Base-by-base conservation (phyloP, 2,329 filamentous ascomycete species). In the Aspergillus pseudoterreus region DNA sequence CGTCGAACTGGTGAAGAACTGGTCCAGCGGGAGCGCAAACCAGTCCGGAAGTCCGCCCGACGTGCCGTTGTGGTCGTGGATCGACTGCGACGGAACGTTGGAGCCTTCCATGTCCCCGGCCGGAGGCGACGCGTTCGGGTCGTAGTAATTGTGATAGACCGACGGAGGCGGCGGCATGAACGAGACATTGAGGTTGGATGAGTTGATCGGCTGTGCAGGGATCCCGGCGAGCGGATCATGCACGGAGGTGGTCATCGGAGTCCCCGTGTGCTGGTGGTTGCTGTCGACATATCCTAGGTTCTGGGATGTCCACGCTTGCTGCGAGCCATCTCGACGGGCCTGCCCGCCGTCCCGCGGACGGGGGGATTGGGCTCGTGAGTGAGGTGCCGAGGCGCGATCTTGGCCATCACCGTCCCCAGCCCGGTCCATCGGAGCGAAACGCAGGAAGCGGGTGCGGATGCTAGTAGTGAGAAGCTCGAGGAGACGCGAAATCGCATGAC, bases 11-110 rank as follows among this genome's bases (percentile, higher is more conserved):
- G 78, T 78, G 49, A 84, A 75, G 53, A 85, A 75, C 41, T 81
- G 80, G 63, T 85, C 81, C 3, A 85, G 71, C 1, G 82, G 81
- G n/a, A 85, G 63, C 0, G 82, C 78, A 46, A 85, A 74, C 82
- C 82, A 85, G 64, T 84, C 82, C 38, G 78, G 76, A 17, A 72
- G 63, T 3, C 58, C 63, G 33, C 61, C 54, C 35, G 61, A 62
- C 27, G 59, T 60, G 45, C 62, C 61, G 42, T 64, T 57, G 41
- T 55, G 60, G 32, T 64, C 63, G 21, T 59, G 59, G 53, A 64
- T 58, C 4, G 60, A 48, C 27, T 70, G 67, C 6, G 66, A 64
- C 4, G 68, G 58, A 10, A 67, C 50, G 21, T 62, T 65, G 4
- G 64, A 54, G 6, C 63, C 56, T 9, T 69, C 67, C 39, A 68